Conservation (phyloP, 176 grass and related monocot species). For the Rhynchospora breviuscula region DNA sequence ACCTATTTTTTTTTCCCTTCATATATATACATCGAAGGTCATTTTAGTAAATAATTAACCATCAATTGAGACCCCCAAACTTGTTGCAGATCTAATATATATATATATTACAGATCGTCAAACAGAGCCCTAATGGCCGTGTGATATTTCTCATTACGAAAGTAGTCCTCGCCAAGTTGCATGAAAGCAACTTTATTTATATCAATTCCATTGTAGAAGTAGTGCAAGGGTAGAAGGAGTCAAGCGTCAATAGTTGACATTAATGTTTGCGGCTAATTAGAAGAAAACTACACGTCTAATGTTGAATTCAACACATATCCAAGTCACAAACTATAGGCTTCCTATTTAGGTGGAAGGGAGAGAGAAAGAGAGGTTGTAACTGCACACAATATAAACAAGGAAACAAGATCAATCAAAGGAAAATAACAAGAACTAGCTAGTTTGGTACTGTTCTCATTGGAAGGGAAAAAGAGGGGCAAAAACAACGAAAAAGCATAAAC, state of each 20-base stretch:
- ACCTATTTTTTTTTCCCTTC: background rate
- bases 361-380: slow-evolving; percentile 18
- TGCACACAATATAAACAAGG: background rate
- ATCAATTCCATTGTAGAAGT: background rate
- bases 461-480: background rate
- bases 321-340: slow-evolving; percentile 8
- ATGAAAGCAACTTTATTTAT: slow-evolving; percentile 9
- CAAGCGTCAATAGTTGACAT: slow-evolving; percentile 28
- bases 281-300: background rate
- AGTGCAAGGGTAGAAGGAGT: background rate
- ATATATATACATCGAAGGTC: background rate
- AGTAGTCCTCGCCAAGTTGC: background rate
- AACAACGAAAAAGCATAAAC: background rate
- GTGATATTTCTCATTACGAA: background rate
- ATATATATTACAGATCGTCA: no score
- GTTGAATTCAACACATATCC: slow-evolving; percentile 26
- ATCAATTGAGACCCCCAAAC: no score
- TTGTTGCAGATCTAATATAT: no score
- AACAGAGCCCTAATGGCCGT: background rate
- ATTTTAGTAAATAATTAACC: background rate
- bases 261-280: slow-evolving; percentile 30
- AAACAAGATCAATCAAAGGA: background rate
- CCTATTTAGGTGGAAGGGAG: slow-evolving; percentile 15
- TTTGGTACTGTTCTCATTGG: background rate
- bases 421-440: background rate